Conservation (phyloP, 768 basidiomycete genomes). For the Lepiota brunneoincarnata region DNA sequence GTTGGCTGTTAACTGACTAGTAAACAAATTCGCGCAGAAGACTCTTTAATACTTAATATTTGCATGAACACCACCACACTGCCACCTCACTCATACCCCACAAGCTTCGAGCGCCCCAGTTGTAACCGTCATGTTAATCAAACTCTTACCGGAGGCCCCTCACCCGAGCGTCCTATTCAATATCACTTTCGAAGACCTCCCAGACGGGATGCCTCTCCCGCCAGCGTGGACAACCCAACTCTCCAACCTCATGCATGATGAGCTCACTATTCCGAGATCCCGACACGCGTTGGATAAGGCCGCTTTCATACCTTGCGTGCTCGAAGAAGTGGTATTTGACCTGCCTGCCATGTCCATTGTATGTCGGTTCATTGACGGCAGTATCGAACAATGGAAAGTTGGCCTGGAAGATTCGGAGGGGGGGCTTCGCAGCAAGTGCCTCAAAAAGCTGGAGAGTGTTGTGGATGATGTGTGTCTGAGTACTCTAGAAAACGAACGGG, state of each 20-base stretch:
- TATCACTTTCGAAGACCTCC: constrained; percentile 51
- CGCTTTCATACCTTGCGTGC: constrained; percentile 51
- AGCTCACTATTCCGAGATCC: constrained; percentile 48
- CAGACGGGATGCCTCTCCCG: constrained; percentile 44
- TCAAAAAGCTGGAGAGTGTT: constrained; percentile 47
- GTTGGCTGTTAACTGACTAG: background rate
- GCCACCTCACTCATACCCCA: background rate
- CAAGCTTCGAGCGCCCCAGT: constrained; percentile 1
- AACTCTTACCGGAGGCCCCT: constrained; percentile 42
- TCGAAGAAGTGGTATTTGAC: constrained; percentile 64
- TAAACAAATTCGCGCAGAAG: background rate
- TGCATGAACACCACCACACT: constrained; percentile 6
- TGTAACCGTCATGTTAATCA: constrained; percentile 48
- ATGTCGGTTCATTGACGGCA: constrained; percentile 60
- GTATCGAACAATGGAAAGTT: constrained; percentile 40
- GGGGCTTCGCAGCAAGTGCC: constrained; percentile 16
- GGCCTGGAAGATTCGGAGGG: constrained; percentile 23
- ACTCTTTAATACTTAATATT: constrained; percentile 2
- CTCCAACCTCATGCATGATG: constrained; percentile 45
- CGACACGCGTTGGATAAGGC: constrained; percentile 62
- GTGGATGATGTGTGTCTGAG: constrained; percentile 50
- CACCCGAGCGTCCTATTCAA: constrained; percentile 58
- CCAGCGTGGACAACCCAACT: constrained; percentile 54
- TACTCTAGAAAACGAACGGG: constrained; percentile 37
- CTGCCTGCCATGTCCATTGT: constrained; percentile 41